Evolutionary conservation across 768 basidiomycete genomes (phyloP).

Genomic region (Pisolithus albus): DNA sequence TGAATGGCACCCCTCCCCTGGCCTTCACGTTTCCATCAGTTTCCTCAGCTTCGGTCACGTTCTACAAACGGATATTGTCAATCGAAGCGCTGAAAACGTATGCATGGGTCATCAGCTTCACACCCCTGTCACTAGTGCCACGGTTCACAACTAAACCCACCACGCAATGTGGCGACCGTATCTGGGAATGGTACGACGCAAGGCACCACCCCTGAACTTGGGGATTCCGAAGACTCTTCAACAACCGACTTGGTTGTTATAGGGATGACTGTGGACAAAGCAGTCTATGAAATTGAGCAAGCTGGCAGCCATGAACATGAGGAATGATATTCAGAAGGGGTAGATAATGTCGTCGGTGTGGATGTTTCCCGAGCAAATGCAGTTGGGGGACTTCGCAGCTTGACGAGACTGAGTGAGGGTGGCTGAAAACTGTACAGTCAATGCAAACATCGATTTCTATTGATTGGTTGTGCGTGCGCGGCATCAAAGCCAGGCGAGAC

Average conservation of each 20-base stretch:
- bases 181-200: slow-evolving; percentile 91
- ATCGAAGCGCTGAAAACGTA: slow-evolving; percentile 62
- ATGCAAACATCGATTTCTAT: no score
- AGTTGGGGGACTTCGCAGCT: slow-evolving; percentile 30
- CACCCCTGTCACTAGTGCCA: slow-evolving; percentile 7
- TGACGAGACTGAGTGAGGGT: slow-evolving; percentile 23
- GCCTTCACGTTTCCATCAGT: slow-evolving; percentile 53
- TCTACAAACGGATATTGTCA: slow-evolving; percentile 93
- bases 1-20: slow-evolving; percentile 77
- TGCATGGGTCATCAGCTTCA: slow-evolving; percentile 14
- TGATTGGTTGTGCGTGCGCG: no score
- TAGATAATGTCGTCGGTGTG: slow-evolving; percentile 24
- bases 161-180: slow-evolving; percentile 84
- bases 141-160: slow-evolving; percentile 40
- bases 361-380: slow-evolving; percentile 28
- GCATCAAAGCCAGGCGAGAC: no score
- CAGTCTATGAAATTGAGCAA: slow-evolving; percentile 40
- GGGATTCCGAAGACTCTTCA: slow-evolving; percentile 83
- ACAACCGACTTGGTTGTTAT: slow-evolving; percentile 49
- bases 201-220: slow-evolving; percentile 86
- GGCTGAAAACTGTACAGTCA: no score
- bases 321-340: slow-evolving; percentile 40
- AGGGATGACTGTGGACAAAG: slow-evolving; percentile 41
- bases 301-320: slow-evolving; percentile 50
- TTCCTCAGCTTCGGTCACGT: slow-evolving; percentile 72